Conservation (phyloP, 345 rosid species). For the Camelina laxa region DNA sequence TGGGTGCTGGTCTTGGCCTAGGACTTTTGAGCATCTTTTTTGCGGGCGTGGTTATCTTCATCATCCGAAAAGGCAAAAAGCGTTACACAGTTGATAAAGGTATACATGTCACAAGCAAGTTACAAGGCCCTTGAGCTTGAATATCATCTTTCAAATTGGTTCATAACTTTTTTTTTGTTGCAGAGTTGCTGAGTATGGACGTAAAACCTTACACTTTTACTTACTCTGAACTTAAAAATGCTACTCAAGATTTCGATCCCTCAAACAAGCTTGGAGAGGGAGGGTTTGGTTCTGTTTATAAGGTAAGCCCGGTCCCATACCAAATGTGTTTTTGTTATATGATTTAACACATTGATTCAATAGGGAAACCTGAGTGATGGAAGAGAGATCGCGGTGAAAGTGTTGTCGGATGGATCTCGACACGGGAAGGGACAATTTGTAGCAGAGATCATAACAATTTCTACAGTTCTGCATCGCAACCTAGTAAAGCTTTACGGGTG, state of each 20-base stretch:
- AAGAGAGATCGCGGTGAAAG: too few species aligned
- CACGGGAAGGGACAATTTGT: too few species aligned
- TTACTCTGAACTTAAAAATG: constrained; percentile 60
- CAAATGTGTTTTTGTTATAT: neutral
- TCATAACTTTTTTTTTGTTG: neutral
- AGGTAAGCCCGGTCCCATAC: constrained; percentile 41
- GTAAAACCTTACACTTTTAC: constrained; percentile 58
- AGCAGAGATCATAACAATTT: too few species aligned
- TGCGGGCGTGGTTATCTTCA: constrained; percentile 33
- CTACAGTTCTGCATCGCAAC: too few species aligned
- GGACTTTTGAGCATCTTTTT: constrained; percentile 18
- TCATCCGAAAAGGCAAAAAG: constrained; percentile 46
- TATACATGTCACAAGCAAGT: constrained; percentile 17
- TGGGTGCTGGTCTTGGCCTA: too few species aligned
- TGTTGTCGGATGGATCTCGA: too few species aligned
- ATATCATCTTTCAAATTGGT: constrained; percentile 8
- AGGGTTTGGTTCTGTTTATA: constrained; percentile 72
- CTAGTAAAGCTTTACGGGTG: too few species aligned
- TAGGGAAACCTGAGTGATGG: too few species aligned
- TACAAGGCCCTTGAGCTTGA: neutral
- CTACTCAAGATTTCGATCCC: constrained; percentile 58
- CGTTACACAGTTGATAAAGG: constrained; percentile 54
- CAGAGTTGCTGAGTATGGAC: constrained; percentile 40
- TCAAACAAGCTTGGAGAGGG: constrained; percentile 74
- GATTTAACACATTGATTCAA: too few species aligned